Percentiles rank a stretch among this genome's conserved stretches.
These are phyloP conservation scores for Cryptococcus jaspeensis DNA, from an alignment of 1,284 basidiomycete species.

Conservation along the genomic window DNA sequence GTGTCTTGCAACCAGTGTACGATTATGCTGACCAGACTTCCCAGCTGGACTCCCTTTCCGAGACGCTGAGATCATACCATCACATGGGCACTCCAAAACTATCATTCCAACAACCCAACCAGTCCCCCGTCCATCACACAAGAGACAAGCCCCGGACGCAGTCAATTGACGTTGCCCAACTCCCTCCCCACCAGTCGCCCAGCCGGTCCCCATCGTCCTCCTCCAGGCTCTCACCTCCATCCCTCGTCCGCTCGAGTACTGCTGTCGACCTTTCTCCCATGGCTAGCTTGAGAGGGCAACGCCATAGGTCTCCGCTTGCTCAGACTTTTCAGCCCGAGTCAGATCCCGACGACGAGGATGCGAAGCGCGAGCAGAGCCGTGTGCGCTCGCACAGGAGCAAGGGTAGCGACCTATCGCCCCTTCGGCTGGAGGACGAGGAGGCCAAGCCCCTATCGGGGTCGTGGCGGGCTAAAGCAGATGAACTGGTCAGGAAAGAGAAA, in stretches of 20 bases:
- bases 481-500: neutral
- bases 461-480: no score
- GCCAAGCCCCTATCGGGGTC: no score
- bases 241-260: neutral
- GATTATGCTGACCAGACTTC: neutral
- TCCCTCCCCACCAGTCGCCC: neutral
- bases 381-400: neutral
- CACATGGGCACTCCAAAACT: neutral
- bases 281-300: neutral
- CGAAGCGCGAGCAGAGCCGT: no score
- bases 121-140: neutral
- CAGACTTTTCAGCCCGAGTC: neutral
- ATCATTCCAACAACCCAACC: slow-evolving; percentile 1
- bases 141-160: neutral
- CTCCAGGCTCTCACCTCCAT: neutral
- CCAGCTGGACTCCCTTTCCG: neutral
- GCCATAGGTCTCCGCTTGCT: neutral
- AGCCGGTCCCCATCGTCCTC: neutral
- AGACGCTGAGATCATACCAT: neutral
- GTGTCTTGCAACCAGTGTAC: neutral
- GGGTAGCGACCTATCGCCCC: neutral
- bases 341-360: no score
- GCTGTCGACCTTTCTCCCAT: neutral
- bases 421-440: neutral
- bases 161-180: neutral